A percentile compares a stretch with the other conserved stretches of the same genome.
Conservation (phyloP, 73 alveolate species). For the Paramecium sexaurelia region DNA sequence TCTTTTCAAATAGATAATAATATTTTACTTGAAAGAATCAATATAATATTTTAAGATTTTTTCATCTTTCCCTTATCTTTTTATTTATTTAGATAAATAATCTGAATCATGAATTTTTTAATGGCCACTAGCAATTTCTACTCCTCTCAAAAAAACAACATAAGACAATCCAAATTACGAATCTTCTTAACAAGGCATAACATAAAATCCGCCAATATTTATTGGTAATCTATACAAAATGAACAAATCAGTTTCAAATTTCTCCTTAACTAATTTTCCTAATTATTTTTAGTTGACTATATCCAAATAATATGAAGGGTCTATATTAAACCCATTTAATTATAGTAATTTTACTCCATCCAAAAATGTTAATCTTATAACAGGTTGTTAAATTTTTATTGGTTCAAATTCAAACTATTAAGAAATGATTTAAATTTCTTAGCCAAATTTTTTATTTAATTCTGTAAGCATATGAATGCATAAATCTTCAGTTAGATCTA, state of each 20-base stretch:
- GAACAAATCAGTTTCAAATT: conserved; percentile 96
- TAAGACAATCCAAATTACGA: conserved; percentile 94
- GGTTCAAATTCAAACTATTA: conserved; percentile 94
- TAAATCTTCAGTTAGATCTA: conserved; percentile 89
- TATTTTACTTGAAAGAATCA: background rate
- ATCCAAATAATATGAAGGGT: conserved; percentile 84
- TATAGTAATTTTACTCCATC: conserved; percentile 91
- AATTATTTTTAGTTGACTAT: conserved; percentile 90
- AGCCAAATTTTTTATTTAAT: conserved; percentile 80
- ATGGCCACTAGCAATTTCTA: conserved; percentile 99
- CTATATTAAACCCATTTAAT: conserved; percentile 85
- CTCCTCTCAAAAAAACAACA: conserved; percentile 99
- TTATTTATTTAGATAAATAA: background rate
- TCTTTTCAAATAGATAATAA: conserved; percentile 70
- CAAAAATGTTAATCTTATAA: conserved; percentile 84
- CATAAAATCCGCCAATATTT: conserved; percentile 98
- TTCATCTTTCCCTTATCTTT: background rate
- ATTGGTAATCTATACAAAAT: conserved; percentile 96
- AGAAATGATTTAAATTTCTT: conserved; percentile 84
- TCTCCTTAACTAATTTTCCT: conserved; percentile 93
- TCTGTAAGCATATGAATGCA: conserved; percentile 86
- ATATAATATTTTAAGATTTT: conserved; percentile 27
- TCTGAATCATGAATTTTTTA: conserved; percentile 96
- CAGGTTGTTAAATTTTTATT: conserved; percentile 84
- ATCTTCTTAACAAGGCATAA: conserved; percentile 98